A percentile compares a stretch with the other conserved stretches of the same genome.
These are phyloP conservation scores for Xylaria sp. DNA, from an alignment of 2,329 filamentous ascomycete genomes.

Conservation along the genomic window DNA sequence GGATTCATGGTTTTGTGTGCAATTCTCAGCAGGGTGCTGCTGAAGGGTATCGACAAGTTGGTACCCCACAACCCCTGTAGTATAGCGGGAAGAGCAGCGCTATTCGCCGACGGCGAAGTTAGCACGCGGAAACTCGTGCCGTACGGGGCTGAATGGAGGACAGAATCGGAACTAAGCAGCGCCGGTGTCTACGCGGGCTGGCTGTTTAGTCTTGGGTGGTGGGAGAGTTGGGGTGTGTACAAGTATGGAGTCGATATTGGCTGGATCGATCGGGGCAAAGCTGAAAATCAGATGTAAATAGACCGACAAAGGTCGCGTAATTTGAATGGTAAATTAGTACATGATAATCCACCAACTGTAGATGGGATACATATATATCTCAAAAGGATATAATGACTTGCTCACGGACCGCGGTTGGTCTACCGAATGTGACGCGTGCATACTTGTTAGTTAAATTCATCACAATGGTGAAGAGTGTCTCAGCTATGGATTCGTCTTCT, in stretches of 20 bases:
- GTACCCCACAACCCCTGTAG: slow-evolving; percentile 21
- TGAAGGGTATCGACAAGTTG: slow-evolving; percentile 12
- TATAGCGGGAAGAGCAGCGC: slow-evolving; percentile 16
- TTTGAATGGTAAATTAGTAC: too few species aligned
- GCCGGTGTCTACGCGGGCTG: slow-evolving; percentile 18
- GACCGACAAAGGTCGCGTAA: too few species aligned
- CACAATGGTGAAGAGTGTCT: slow-evolving; percentile 44
- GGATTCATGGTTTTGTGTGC: slow-evolving; percentile 15
- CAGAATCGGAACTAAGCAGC: background rate
- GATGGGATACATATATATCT: too few species aligned
- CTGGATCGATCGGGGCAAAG: slow-evolving; percentile 17
- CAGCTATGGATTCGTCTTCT: slow-evolving; percentile 24
- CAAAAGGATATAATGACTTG: slow-evolving; percentile 31
- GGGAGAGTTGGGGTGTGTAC: slow-evolving; percentile 22
- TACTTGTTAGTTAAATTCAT: slow-evolving; percentile 38
- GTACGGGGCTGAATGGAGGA: slow-evolving; percentile 22
- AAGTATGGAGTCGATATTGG: slow-evolving; percentile 24
- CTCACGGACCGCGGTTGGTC: slow-evolving; percentile 38
- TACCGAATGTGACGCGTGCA: slow-evolving; percentile 40
- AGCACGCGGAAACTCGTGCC: slow-evolving; percentile 22
- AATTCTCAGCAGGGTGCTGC: background rate
- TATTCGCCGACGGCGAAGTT: slow-evolving; percentile 22
- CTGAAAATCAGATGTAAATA: background rate
- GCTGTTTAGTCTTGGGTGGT: slow-evolving; percentile 27
- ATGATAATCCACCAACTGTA: too few species aligned